These are phyloP conservation scores for Cutaneotrichosporon mucoides DNA, from an alignment of 1,284 basidiomycete species.

Conservation along the genomic window DNA sequence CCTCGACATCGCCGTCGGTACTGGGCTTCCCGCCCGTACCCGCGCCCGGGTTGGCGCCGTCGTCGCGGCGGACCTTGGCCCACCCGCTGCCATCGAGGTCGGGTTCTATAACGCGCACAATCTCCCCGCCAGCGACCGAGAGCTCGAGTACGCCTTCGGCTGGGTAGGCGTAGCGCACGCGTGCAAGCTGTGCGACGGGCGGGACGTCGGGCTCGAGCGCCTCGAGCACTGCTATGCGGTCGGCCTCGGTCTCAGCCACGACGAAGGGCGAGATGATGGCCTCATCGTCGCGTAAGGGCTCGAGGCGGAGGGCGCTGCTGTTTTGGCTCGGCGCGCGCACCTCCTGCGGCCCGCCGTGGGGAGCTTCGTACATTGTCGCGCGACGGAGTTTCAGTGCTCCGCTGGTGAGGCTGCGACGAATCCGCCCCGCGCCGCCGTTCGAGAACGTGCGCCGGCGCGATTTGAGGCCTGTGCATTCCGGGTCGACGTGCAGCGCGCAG, in stretches of 20 bases:
- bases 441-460: slow-evolving; percentile 3
- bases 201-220: slow-evolving; percentile 2
- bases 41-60: no score
- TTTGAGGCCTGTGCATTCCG: slow-evolving; percentile 19
- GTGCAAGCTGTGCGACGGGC: slow-evolving; percentile 7
- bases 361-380: slow-evolving; percentile 9
- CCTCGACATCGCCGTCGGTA: slow-evolving; percentile 4
- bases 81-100: slow-evolving; percentile 22
- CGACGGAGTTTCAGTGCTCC: slow-evolving; percentile 9
- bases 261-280: slow-evolving; percentile 22
- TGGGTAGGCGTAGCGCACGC: slow-evolving; percentile 9
- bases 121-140: slow-evolving; percentile 8
- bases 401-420: slow-evolving; percentile 15
- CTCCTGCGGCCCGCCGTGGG: slow-evolving; percentile 15
- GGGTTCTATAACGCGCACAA: slow-evolving; percentile 21
- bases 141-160: slow-evolving; percentile 9
- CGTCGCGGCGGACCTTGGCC: slow-evolving; percentile 12
- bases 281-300: slow-evolving; percentile 23
- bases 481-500: slow-evolving; percentile 20
- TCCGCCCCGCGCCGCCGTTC: neutral
- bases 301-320: neutral
- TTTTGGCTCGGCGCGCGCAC: neutral
- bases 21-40: no score
- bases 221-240: slow-evolving; percentile 12
- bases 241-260: neutral